phyloP scores from a whole-genome alignment of 768 basidiomycete genomes.

The Sutorius australiensis region DNA sequence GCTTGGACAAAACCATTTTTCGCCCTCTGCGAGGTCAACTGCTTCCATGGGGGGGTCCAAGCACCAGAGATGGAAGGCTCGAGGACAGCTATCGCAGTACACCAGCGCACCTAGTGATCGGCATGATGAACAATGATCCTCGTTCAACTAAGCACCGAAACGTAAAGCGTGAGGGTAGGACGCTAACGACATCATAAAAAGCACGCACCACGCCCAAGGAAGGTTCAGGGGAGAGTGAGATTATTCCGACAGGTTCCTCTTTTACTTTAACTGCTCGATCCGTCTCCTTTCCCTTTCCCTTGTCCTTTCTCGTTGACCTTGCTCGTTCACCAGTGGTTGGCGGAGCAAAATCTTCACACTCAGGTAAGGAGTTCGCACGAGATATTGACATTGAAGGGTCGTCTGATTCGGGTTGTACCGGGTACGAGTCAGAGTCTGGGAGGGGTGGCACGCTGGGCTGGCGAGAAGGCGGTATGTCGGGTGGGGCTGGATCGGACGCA shows the following conservation, averaged over 20 bases:
- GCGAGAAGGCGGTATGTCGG: constrained; percentile 38
- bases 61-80: constrained; percentile 95
- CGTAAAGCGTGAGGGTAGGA: constrained; percentile 15
- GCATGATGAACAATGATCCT: constrained; percentile 85
- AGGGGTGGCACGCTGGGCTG: constrained; percentile 38
- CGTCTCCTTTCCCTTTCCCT: constrained; percentile 47
- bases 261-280: constrained; percentile 39
- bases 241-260: constrained; percentile 39
- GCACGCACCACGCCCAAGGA: constrained; percentile 36
- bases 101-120: constrained; percentile 80
- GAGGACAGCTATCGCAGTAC: constrained; percentile 96
- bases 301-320: constrained; percentile 36
- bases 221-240: constrained; percentile 36
- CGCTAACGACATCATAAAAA: constrained; percentile 3
- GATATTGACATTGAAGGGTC: constrained; percentile 51
- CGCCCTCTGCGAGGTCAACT: constrained; percentile 78
- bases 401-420: constrained; percentile 55
- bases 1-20: constrained; percentile 75
- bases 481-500: constrained; percentile 36
- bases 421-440: constrained; percentile 49
- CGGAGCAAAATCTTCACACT: constrained; percentile 24
- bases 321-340: constrained; percentile 24
- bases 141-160: constrained; percentile 46
- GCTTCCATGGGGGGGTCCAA: constrained; percentile 92
- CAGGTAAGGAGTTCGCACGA: constrained; percentile 55